Base-by-base conservation (phyloP, 2,329 filamentous ascomycete species). In the Aspergillus fischeri region DNA sequence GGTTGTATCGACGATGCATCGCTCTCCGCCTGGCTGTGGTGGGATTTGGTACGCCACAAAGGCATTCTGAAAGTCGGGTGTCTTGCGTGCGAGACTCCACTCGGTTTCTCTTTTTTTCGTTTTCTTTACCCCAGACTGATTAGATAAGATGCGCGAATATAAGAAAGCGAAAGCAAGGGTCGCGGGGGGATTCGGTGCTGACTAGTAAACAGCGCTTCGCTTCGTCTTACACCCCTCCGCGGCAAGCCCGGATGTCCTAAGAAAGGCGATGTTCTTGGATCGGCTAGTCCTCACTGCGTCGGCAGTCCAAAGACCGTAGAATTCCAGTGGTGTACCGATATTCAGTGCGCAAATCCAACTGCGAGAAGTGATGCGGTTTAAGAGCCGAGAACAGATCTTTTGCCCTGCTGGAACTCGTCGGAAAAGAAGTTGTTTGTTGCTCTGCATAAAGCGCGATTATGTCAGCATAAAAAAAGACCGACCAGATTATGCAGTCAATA, bases 21-120 rank as follows among this genome's bases (percentile, higher is more conserved):
- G 59, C 63, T 61, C 57, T 67, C 63, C 51, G 65, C 63, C 61
- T 72, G 65, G 60, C 57, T 63, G 55, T 68, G 61, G 54, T 24
- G 60, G 44, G 68, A 66, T 56, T 72, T 71, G 52, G 67, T 65
- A 49, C 67, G 59, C 68, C 70, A 72, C 58, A 71, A 60, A 63
- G 70, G 70, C 57, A 57, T 64, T 54, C 41, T 58, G 54, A 45
- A 20, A 20, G 8, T 45, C 9, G 42, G 42, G 8, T 45, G n/a
- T 20, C 42, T 21, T 45, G 42, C 11, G n/a, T 20, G 8, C 6
- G 20, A 20, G 42, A 45, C 21, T 45, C n/a, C 21, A 24, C 21
- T 24, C 21, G 42, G 8, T 21, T 10, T 45, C 20, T 45, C 11
- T 11, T 44, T 21, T 44, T 44, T 8, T 44, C 7, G 25, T 42